Conservation (phyloP, 106 monocot genomes). For the Iris macrosiphon region DNA sequence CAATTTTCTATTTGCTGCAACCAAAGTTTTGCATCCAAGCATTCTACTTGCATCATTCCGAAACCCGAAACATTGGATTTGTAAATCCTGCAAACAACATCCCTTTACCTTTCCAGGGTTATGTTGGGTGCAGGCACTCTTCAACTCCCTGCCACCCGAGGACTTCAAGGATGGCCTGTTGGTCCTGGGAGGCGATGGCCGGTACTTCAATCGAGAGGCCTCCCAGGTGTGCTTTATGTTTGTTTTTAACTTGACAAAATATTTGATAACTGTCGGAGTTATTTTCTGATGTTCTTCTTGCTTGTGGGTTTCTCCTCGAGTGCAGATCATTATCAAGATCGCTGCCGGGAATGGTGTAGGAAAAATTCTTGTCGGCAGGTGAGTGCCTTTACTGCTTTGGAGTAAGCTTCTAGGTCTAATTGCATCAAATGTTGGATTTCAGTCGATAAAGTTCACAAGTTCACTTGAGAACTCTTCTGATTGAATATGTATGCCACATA, state of each 20-base stretch:
- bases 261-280: not conserved
- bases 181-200: slow-evolving; percentile 92
- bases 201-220: slow-evolving; percentile 96
- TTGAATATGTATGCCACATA: no score
- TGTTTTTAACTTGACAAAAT: no score
- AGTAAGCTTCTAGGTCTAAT: not conserved
- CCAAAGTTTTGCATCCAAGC: no score
- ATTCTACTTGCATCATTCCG: no score
- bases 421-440: no score
- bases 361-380: slow-evolving; percentile 95
- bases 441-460: no score
- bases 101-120: not conserved
- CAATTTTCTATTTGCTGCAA: no score
- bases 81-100: no score
- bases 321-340: slow-evolving; percentile 94
- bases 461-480: no score
- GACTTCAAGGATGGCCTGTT: slow-evolving; percentile 77
- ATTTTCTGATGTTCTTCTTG: not conserved
- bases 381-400: slow-evolving; percentile 6
- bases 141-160: slow-evolving; percentile 72
- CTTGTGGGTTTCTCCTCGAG: not conserved
- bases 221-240: slow-evolving; percentile 46
- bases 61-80: no score
- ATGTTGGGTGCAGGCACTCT: slow-evolving; percentile 64
- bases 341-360: slow-evolving; percentile 92